Percentiles rank a stretch among this genome's conserved stretches.
phyloP scores from a whole-genome alignment of 148 eudicot genomes.

The Chenopodium quinoa region DNA sequence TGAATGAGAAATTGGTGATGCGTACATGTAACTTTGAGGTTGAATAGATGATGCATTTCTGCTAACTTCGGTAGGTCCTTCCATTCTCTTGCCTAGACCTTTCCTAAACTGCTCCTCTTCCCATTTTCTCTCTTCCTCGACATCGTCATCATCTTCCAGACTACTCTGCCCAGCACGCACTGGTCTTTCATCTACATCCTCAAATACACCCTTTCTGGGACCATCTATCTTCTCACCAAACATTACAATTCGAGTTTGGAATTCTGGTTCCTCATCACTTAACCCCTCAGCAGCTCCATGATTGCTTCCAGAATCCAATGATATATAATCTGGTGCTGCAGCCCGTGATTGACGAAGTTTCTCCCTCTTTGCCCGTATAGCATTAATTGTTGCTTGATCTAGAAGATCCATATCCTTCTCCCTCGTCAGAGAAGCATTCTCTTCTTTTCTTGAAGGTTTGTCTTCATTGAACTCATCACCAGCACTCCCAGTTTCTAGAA shows the following conservation, averaged over 20 bases:
- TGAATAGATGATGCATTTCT: slow-evolving; percentile 37
- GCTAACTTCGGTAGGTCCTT: slow-evolving; percentile 46
- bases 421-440: slow-evolving; percentile 1
- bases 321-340: slow-evolving; percentile 79
- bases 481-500: slow-evolving; percentile 12
- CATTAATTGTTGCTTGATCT: slow-evolving; percentile 67
- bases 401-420: slow-evolving; percentile 36
- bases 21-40: slow-evolving; percentile 34
- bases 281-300: slow-evolving; percentile 91
- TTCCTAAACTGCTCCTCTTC: slow-evolving; percentile 93
- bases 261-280: slow-evolving; percentile 97
- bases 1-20: background rate
- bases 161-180: slow-evolving; percentile 26
- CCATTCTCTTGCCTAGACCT: slow-evolving; percentile 82
- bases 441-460: slow-evolving; percentile 18
- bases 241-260: slow-evolving; percentile 70
- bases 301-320: slow-evolving; percentile 83
- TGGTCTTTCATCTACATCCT: slow-evolving; percentile 52
- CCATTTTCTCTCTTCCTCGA: slow-evolving; percentile 92
- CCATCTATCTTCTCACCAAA: slow-evolving; percentile 52
- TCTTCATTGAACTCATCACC: slow-evolving; percentile 24
- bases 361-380: slow-evolving; percentile 67
- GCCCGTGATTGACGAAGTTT: slow-evolving; percentile 57
- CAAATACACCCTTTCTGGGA: slow-evolving; percentile 70
- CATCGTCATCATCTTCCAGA: slow-evolving; percentile 64